These are phyloP conservation scores for Capsicum rhomboideum DNA, from an alignment of 257 asterid species.

Conservation along the genomic window DNA sequence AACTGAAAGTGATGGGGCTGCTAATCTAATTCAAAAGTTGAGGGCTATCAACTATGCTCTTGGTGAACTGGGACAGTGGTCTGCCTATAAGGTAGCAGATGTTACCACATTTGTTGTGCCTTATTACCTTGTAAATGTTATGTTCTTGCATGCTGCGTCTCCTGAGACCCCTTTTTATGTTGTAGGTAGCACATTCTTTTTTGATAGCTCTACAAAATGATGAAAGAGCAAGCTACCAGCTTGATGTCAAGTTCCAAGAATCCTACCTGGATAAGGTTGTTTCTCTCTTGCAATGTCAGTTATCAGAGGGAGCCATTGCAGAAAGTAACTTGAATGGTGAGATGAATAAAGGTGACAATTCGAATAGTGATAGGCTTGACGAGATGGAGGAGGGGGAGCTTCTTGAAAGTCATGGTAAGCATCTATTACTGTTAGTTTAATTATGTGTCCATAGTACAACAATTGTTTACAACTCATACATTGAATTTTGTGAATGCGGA, in stretches of 20 bases:
- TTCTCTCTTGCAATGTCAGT: constrained; percentile 78
- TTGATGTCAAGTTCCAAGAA: constrained; percentile 98
- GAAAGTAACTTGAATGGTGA: constrained; percentile 37
- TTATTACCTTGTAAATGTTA: background rate
- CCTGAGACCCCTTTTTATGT: background rate
- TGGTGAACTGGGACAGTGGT: constrained; percentile 99
- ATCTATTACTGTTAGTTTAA: background rate
- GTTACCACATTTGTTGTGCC: background rate
- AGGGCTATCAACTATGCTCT: constrained; percentile 98
- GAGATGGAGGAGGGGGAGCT: constrained; percentile 99
- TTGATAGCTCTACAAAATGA: constrained; percentile 88
- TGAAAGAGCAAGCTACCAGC: constrained; percentile 94
- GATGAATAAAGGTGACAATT: constrained; percentile 17
- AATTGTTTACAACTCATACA: background rate
- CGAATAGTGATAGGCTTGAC: constrained; percentile 32
- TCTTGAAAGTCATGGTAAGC: constrained; percentile 64
- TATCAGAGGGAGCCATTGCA: constrained; percentile 83
- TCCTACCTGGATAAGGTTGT: constrained; percentile 79
- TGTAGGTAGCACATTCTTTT: constrained; percentile 87
- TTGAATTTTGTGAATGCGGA: background rate
- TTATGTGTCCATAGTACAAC: background rate
- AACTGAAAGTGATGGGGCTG: constrained; percentile 99
- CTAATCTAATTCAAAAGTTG: constrained; percentile 84
- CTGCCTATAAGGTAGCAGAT: constrained; percentile 78
- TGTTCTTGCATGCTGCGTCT: background rate